Percentiles rank a stretch among this genome's conserved stretches.
phyloP scores from a whole-genome alignment of 1,139 yeast species.

The Arxiozyma heterogenica region DNA sequence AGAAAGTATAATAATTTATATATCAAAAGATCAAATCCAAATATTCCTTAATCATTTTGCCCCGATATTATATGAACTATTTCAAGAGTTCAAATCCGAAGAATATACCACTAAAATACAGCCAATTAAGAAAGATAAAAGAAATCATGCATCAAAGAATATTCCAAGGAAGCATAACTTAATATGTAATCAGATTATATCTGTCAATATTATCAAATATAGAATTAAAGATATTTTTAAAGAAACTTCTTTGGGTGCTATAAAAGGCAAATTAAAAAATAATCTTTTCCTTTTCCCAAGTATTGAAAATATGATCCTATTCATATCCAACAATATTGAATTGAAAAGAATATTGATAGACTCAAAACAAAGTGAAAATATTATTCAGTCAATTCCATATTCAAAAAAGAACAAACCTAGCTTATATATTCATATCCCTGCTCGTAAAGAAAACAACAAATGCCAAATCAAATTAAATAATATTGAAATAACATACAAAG shows the following conservation, averaged over 20 bases:
- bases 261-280: constrained; percentile 28
- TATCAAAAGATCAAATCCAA: constrained; percentile 4
- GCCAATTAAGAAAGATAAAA: constrained; percentile 18
- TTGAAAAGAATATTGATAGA: constrained; percentile 21
- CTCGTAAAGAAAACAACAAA: constrained; percentile 25
- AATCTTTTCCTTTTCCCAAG: constrained; percentile 32
- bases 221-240: constrained; percentile 28
- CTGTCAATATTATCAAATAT: constrained; percentile 20
- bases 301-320: constrained; percentile 30
- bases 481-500: constrained; percentile 42
- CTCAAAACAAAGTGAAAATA: constrained; percentile 25
- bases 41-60: constrained; percentile 5
- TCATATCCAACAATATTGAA: constrained; percentile 18
- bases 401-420: constrained; percentile 32
- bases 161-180: constrained; percentile 24
- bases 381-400: constrained; percentile 30
- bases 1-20: neutral
- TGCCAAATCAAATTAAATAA: constrained; percentile 39
- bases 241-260: constrained; percentile 39
- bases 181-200: constrained; percentile 16
- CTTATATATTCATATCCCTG: constrained; percentile 27
- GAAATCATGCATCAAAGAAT: constrained; percentile 22
- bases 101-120: constrained; percentile 1
- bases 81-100: neutral
- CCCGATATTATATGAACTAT: constrained; percentile 2